Conservation (phyloP, 805 yeast genomes). For the Yarrowia sp. region DNA sequence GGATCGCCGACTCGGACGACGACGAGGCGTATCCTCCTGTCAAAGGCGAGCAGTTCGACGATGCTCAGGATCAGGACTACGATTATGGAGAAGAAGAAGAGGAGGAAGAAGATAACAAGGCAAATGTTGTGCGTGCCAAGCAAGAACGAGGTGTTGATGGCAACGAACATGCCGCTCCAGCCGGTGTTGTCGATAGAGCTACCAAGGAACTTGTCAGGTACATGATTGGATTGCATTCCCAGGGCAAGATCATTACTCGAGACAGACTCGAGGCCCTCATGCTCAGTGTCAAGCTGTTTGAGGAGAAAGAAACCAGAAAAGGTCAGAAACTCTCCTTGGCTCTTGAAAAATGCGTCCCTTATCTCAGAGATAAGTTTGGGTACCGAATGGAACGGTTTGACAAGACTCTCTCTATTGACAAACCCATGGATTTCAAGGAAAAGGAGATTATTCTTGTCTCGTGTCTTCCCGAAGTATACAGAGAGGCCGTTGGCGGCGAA, state of each 20-base stretch:
- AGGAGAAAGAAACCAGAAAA: constrained; percentile 8
- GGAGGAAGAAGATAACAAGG: neutral
- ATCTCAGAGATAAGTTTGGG: neutral
- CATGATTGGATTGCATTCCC: constrained; percentile 24
- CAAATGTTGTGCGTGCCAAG: neutral
- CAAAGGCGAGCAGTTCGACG: neutral
- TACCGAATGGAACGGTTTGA: constrained; percentile 10
- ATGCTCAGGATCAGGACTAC: neutral
- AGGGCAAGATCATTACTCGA: constrained; percentile 8
- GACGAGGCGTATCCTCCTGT: constrained; percentile 11
- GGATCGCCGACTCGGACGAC: constrained; percentile 1
- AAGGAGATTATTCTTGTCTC: neutral
- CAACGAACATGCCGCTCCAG: neutral
- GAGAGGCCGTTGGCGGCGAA: neutral
- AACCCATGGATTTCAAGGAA: constrained; percentile 4
- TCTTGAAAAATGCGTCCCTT: constrained; percentile 3
- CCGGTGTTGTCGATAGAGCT: neutral
- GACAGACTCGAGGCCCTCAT: constrained; percentile 6
- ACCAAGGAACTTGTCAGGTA: constrained; percentile 15
- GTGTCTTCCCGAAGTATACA: neutral
- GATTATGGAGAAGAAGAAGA: neutral
- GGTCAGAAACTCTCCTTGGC: neutral
- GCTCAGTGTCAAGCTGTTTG: constrained; percentile 4
- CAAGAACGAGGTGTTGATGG: neutral
- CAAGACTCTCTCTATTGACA: neutral